A percentile compares a stretch with the other conserved stretches of the same genome.
Evolutionary conservation across 306 rosid genomes (phyloP).

Genomic region (Quercus aquifolioides): DNA sequence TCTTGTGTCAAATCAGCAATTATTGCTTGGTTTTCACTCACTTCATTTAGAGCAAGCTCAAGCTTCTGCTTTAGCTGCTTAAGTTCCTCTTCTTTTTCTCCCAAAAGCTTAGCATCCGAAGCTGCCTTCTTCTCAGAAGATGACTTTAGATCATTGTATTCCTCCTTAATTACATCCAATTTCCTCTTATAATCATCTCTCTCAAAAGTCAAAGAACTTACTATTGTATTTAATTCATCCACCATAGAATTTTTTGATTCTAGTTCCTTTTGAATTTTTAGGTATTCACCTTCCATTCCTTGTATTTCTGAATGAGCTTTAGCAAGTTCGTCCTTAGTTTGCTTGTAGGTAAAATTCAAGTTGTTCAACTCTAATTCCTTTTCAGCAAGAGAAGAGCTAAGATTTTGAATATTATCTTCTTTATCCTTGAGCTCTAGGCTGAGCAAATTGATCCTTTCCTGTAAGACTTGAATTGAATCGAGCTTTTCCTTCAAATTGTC

Average conservation of each 20-base stretch:
- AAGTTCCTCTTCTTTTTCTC: slow-evolving; percentile 63
- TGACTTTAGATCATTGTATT: slow-evolving; percentile 49
- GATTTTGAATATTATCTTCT: slow-evolving; percentile 47
- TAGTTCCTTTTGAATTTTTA: slow-evolving; percentile 47
- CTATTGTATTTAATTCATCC: slow-evolving; percentile 49
- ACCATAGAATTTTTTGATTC: slow-evolving; percentile 45
- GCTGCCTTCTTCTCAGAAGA: slow-evolving; percentile 55
- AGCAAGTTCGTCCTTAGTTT: slow-evolving; percentile 50
- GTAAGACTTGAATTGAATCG: slow-evolving; percentile 26
- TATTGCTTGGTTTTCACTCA: slow-evolving; percentile 30
- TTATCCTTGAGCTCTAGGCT: slow-evolving; percentile 53
- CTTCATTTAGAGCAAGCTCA: slow-evolving; percentile 39
- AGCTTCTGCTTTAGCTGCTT: slow-evolving; percentile 49
- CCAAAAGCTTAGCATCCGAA: slow-evolving; percentile 51
- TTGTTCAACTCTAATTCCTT: slow-evolving; percentile 65
- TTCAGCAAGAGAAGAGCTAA: slow-evolving; percentile 57
- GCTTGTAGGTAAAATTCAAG: slow-evolving; percentile 42
- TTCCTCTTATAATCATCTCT: slow-evolving; percentile 45
- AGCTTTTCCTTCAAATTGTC: slow-evolving; percentile 34
- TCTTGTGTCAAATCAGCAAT: slow-evolving; percentile 55
- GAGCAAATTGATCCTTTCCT: slow-evolving; percentile 50
- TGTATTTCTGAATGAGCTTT: slow-evolving; percentile 48
- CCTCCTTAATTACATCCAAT: slow-evolving; percentile 36
- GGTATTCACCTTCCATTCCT: slow-evolving; percentile 54
- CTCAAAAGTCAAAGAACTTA: slow-evolving; percentile 46